Percentiles rank a stretch among this genome's conserved stretches.
Evolutionary conservation across 345 rosid species (phyloP).

Genomic region (Lepidium aucheri): DNA sequence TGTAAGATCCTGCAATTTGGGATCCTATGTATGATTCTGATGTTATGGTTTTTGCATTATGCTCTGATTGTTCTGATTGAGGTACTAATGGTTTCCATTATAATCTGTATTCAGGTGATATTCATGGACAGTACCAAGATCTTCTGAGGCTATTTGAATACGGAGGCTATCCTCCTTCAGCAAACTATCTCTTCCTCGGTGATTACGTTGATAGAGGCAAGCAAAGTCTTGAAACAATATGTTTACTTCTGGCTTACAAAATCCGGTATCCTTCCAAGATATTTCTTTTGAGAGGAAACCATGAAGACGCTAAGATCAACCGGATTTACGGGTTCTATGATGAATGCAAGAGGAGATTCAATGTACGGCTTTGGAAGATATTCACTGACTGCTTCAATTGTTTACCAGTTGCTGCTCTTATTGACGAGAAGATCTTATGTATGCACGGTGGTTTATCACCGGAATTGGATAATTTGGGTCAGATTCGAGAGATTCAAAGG

Average conservation of each 20-base stretch:
- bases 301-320: constrained; percentile 97
- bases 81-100: background rate
- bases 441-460: constrained; percentile 99
- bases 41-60: background rate
- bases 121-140: constrained; percentile 95
- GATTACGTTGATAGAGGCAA: constrained; percentile 98
- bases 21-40: background rate
- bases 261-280: constrained; percentile 70
- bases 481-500: constrained; percentile 71
- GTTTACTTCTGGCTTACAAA: constrained; percentile 92
- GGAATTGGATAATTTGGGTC: constrained; percentile 57
- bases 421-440: constrained; percentile 84
- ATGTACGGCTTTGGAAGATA: constrained; percentile 91
- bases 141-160: constrained; percentile 77
- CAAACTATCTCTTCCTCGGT: constrained; percentile 88
- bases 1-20: background rate
- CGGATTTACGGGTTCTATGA: constrained; percentile 93
- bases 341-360: constrained; percentile 95
- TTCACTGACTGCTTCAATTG: constrained; percentile 92
- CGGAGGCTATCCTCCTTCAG: constrained; percentile 88
- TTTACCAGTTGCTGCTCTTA: constrained; percentile 85
- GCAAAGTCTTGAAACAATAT: constrained; percentile 95
- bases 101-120: constrained; percentile 50
- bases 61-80: background rate
- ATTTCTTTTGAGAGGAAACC: constrained; percentile 87